Percentiles rank a stretch among this genome's conserved stretches.
phyloP scores from a whole-genome alignment of 345 rosid species.

The Eucalyptus marginata region DNA sequence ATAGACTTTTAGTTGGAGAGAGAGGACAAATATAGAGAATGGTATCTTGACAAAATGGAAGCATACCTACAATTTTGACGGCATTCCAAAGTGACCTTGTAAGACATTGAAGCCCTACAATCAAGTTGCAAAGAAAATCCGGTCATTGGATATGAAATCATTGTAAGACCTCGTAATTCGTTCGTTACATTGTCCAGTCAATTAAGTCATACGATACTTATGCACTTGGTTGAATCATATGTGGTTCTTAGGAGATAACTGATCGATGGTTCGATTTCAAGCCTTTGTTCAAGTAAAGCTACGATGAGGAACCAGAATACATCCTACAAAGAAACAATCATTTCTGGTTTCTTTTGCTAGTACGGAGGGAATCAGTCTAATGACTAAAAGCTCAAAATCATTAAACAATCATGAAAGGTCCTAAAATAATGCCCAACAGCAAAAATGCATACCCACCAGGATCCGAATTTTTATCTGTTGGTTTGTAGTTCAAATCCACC shows the following conservation, averaged over 20 bases:
- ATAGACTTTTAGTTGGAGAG: not conserved
- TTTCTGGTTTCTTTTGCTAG: not conserved
- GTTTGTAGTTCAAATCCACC: not conserved
- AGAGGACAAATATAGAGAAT: accelerated
- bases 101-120: not conserved
- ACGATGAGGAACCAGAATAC: not conserved
- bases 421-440: too few species aligned
- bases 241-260: accelerated
- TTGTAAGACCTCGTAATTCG: not conserved
- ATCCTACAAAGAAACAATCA: not conserved
- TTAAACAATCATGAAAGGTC: too few species aligned
- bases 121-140: not conserved
- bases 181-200: not conserved
- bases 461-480: not conserved
- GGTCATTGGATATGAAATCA: not conserved
- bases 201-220: not conserved
- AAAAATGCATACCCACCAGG: not conserved
- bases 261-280: accelerated
- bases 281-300: not conserved
- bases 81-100: not conserved
- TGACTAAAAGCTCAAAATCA: not conserved
- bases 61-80: not conserved
- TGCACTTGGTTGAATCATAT: not conserved
- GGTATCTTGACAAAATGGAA: not conserved
- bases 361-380: not conserved